Conservation (phyloP, 1,284 basidiomycete species). For the Cystobasidium sp. region DNA sequence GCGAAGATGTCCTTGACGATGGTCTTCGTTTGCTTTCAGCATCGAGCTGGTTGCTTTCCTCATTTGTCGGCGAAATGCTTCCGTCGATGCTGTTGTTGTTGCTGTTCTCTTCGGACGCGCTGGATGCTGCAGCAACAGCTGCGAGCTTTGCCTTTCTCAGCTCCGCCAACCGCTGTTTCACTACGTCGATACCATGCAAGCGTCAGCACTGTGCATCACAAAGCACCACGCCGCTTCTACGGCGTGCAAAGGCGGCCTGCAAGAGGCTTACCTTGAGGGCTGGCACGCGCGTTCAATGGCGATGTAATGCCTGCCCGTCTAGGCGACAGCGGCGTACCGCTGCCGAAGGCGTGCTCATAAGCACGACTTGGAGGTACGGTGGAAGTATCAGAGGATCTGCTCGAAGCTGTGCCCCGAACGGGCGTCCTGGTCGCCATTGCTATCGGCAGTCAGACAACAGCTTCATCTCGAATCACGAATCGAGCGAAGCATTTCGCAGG, state of each 20-base stretch:
- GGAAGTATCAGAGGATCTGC: background rate
- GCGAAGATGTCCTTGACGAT: conserved; percentile 6
- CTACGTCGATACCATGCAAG: background rate
- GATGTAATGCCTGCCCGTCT: conserved; percentile 10
- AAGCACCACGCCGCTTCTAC: background rate
- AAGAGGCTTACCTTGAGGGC: conserved; percentile 19
- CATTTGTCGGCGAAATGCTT: background rate
- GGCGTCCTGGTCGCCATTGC: conserved; percentile 1
- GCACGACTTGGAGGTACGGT: background rate
- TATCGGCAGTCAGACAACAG: too few relatives aligned
- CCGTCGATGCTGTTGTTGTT: background rate
- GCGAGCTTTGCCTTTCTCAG: conserved; percentile 34
- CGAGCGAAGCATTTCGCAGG: too few relatives aligned
- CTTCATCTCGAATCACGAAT: too few relatives aligned
- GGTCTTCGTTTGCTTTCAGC: conserved; percentile 12
- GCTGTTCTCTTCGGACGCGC: conserved; percentile 15
- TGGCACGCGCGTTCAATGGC: conserved; percentile 10
- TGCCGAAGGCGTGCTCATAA: conserved; percentile 12
- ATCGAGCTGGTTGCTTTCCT: background rate
- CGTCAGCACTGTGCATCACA: background rate
- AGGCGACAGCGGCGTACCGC: background rate
- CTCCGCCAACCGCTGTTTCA: conserved; percentile 29
- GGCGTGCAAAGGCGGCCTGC: background rate
- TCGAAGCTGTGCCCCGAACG: background rate
- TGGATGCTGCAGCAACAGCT: conserved; percentile 6